phyloP scores from a whole-genome alignment of 225 moss, liverwort and hornwort genomes.

The Straminergon stramineum region DNA sequence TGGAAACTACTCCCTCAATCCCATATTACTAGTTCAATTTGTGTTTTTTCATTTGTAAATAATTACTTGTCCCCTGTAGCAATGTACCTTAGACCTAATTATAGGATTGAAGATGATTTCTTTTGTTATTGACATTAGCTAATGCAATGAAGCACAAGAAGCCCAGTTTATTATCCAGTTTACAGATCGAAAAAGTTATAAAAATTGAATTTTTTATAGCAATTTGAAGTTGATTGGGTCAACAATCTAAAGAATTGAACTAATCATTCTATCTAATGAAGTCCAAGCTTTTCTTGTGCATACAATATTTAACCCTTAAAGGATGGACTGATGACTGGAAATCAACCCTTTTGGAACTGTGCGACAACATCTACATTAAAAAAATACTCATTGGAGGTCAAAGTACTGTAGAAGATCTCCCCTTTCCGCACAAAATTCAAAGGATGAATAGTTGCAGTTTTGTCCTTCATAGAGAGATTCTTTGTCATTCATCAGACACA shows the following conservation, averaged over 20 bases:
- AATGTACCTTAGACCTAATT: not conserved
- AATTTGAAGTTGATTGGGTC: not conserved
- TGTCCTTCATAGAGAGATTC: too few species aligned
- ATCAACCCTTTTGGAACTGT: too few species aligned
- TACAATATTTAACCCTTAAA: too few species aligned
- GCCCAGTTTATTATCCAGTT: not conserved
- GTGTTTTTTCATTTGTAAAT: not conserved
- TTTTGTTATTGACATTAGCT: not conserved
- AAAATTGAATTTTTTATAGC: too few species aligned
- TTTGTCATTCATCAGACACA: too few species aligned
- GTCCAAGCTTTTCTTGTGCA: not conserved
- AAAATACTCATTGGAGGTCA: too few species aligned
- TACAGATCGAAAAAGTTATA: fast-evolving
- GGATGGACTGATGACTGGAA: too few species aligned
- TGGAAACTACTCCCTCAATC: not conserved
- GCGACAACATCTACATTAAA: too few species aligned
- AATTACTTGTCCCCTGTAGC: not conserved
- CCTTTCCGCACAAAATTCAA: too few species aligned
- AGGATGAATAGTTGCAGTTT: too few species aligned
- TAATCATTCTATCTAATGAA: not conserved
- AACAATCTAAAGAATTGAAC: not conserved
- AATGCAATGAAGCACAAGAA: not conserved
- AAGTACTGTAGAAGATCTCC: too few species aligned
- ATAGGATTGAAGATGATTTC: not conserved
- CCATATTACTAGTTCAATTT: too few species aligned